phyloP scores from a whole-genome alignment of 495 filamentous ascomycete species.

The Neohortaea acidophila region DNA sequence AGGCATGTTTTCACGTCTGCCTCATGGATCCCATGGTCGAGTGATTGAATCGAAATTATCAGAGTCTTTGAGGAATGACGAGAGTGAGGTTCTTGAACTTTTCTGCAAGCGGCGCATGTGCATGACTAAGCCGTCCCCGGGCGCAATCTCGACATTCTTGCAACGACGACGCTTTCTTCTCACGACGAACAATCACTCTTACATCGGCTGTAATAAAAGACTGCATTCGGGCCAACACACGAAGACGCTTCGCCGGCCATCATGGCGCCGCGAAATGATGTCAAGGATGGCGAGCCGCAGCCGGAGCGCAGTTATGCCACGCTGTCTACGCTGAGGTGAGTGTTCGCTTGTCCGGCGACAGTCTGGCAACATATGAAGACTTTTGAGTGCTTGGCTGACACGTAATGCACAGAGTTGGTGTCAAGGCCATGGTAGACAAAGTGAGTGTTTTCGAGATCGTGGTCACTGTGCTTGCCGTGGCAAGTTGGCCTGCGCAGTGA shows the following conservation, averaged over 20 bases:
- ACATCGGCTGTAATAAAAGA: too few relatives aligned
- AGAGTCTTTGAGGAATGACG: not conserved
- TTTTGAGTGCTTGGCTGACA: constrained; percentile 27
- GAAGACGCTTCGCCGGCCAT: not conserved
- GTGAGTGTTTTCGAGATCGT: constrained; percentile 30
- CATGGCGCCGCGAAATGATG: constrained; percentile 16
- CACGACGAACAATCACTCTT: not conserved
- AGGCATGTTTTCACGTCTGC: constrained; percentile 6
- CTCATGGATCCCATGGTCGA: too few relatives aligned
- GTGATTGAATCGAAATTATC: too few relatives aligned
- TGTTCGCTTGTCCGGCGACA: not conserved
- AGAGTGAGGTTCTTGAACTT: constrained; percentile 1
- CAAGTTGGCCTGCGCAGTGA: too few relatives aligned
- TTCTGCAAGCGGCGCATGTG: not conserved
- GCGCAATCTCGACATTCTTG: constrained; percentile 1
- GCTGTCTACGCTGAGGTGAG: constrained; percentile 25
- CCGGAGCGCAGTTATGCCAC: constrained; percentile 14
- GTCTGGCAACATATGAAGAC: not conserved
- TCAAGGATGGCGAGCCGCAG: constrained; percentile 11
- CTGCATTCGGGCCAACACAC: not conserved
- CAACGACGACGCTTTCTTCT: not conserved
- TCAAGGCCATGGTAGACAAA: constrained; percentile 59
- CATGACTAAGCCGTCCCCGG: not conserved
- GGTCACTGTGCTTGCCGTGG: too few relatives aligned
- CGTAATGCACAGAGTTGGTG: constrained; percentile 46